A percentile compares a stretch with the other conserved stretches of the same genome.
Evolutionary conservation across 345 rosid genomes (phyloP).

Genomic region (Garcia nutans): DNA sequence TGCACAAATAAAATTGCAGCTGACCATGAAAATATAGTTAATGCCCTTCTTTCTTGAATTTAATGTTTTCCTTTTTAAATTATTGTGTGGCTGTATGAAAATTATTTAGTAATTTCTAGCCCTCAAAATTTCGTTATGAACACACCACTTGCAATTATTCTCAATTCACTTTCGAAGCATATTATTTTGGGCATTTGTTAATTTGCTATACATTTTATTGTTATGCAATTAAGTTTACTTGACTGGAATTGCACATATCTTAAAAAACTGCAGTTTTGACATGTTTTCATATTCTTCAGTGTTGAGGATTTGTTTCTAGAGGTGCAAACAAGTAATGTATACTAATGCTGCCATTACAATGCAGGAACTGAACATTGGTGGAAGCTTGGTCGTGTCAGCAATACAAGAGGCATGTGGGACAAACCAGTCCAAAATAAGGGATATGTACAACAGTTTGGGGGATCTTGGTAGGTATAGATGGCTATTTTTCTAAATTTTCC

Average conservation of each 20-base stretch:
- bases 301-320: not conserved
- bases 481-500: constrained; percentile 6
- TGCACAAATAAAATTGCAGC: constrained; percentile 88
- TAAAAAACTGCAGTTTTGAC: not conserved
- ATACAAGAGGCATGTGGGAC: constrained; percentile 90
- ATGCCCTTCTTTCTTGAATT: constrained; percentile 18
- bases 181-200: not conserved
- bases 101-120: not conserved
- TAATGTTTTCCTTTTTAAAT: not conserved
- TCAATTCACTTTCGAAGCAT: not conserved
- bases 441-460: constrained; percentile 71
- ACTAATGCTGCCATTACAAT: constrained; percentile 22
- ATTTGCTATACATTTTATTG: too few species aligned
- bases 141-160: not conserved
- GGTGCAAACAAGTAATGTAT: not conserved
- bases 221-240: not conserved
- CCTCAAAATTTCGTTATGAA: not conserved
- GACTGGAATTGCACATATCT: not conserved
- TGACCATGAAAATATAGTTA: constrained; percentile 78
- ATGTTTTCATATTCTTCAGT: constrained; percentile 16
- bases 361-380: constrained; percentile 87
- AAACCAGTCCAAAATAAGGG: constrained; percentile 59
- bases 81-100: not conserved
- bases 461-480: constrained; percentile 69
- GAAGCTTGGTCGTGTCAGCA: constrained; percentile 72